Conservation (phyloP, 768 basidiomycete genomes). For the Collybiopsis confluens region DNA sequence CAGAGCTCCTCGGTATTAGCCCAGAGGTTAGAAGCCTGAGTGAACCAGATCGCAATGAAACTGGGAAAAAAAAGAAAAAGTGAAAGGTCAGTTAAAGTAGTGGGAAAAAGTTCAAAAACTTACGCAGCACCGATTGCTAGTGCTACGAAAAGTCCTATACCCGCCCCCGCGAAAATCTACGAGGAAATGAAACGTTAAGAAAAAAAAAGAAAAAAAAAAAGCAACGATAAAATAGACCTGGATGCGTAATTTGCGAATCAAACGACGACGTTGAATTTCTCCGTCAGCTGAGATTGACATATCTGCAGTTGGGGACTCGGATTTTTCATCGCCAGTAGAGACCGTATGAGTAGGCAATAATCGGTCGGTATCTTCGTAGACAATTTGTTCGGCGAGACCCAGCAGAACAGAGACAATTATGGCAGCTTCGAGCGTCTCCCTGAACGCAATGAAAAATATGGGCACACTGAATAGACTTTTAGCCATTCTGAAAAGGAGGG, state of each 20-base stretch:
- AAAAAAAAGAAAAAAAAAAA: neutral
- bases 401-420: constrained; percentile 92
- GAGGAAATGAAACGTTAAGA: neutral
- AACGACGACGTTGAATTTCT: constrained; percentile 29
- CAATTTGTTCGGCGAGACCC: constrained; percentile 85
- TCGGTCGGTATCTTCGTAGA: constrained; percentile 33
- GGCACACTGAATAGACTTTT: constrained; percentile 81
- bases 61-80: constrained; percentile 14
- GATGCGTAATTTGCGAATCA: constrained; percentile 65
- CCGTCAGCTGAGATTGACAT: constrained; percentile 25
- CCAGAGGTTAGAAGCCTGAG: constrained; percentile 83
- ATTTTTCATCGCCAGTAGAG: neutral
- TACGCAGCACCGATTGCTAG: constrained; percentile 79
- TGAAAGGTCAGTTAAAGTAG: neutral
- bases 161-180: constrained; percentile 75
- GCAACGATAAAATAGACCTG: constrained; percentile 36
- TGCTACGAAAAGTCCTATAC: constrained; percentile 69
- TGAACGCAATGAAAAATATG: constrained; percentile 95
- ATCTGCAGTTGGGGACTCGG: constrained; percentile 17
- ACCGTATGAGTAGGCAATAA: constrained; percentile 10
- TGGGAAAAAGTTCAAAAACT: constrained; percentile 8
- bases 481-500: constrained; percentile 40
- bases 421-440: constrained; percentile 89
- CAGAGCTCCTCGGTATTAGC: constrained; percentile 79
- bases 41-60: constrained; percentile 95